Base-by-base conservation (phyloP, 2,329 filamentous ascomycete species). In the Aspergillus awamori region DNA sequence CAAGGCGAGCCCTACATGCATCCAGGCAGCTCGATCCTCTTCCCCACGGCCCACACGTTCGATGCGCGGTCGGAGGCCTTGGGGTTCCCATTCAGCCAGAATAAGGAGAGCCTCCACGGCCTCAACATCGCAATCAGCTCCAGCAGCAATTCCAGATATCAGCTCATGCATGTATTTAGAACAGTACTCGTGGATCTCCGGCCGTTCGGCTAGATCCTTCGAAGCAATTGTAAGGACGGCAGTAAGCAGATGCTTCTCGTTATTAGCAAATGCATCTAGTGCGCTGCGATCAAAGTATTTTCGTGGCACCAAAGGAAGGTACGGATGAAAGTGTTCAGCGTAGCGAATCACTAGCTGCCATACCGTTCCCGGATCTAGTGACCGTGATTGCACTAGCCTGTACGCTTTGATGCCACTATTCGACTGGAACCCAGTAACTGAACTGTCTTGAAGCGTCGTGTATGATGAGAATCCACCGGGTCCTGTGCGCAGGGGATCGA, bases 1-100 rank as follows among this genome's bases (percentile, higher is more conserved):
- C 6, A 92, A 76, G 3, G 89, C 89, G 20, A 89, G 83, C 1
- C 89, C 89, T 5, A 91, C 87, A 67, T 91, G 87, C 88, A 91
- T 91, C 89, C 89, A 92, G 0, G 88, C 88, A 30, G 89, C 88
- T 48, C 89, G 84, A 67, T 92, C 89, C 70, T 91, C 89, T 72
- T 91, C 89, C 8, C 89, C 89, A 58, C 88, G 83, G 0, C 89
- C 89, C 20, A 91, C 86, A 26, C 84, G 81, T 33, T 86, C 86
- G 30, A 86, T 84, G 36, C 83, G 79, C 2, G 83, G 83, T 5
- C 87, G 80, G 2, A 87, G 82, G 0, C 86, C 86, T 63, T 89
- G 88, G 0, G 88, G 87, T 6, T 87, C 88, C 89, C 89, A 92
- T 69, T 92, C 89, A 0, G 89, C 89, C 1, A 92, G 82, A 2